Base-by-base conservation (phyloP, 1,284 basidiomycete species). In the Tausonia pullulans region DNA sequence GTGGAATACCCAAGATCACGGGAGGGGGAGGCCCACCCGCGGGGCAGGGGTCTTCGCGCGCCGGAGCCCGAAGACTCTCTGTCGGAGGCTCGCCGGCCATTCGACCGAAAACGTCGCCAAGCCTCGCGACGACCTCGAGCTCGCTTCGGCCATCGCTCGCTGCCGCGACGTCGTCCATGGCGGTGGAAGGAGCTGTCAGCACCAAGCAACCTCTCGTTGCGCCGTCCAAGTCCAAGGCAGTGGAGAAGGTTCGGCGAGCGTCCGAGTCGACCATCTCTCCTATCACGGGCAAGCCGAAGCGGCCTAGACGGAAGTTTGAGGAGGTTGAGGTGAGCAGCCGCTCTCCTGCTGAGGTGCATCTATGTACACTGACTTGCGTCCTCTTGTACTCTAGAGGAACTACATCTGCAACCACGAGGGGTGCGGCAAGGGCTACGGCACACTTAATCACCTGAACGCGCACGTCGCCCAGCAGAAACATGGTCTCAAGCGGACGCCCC, bases 361-460 rank as follows among this genome's bases (percentile, higher is more conserved):
- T 27, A 27, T 27, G 27, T 27, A 27, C 27, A 27, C 27, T 27
- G 27, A 27, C 27, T 27, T 27, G 27, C 27, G 27, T 27, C 27
- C 27, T 27, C 27, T 27, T 27, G 27, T 27, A 27, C 27, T 27
- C 27, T 2, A 27, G 62, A 40, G 62, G 7, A 51, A 59, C 43
- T 64, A 64, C 44, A 58, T 48, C 9, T 60, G 59, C 14, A 52
- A 11, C 41, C 56, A 45, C n/a, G 53, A 27, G 16, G 61, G 44
- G 1, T 62, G 61, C 40, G 49, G 44, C 41, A 62, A 62, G 44
- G 52, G 41, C 4, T 62, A 62, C 46, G 50, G 50, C 16, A 62
- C 61, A 10, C 48, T 65, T 40, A 65, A 65, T n/a, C 63, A 65
- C 48, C 59, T 65, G 11, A 65, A 65, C 49, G 51, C 59, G n/a